These are phyloP conservation scores for Kuraishia piskuri DNA, from an alignment of 805 yeast genomes.

Conservation along the genomic window DNA sequence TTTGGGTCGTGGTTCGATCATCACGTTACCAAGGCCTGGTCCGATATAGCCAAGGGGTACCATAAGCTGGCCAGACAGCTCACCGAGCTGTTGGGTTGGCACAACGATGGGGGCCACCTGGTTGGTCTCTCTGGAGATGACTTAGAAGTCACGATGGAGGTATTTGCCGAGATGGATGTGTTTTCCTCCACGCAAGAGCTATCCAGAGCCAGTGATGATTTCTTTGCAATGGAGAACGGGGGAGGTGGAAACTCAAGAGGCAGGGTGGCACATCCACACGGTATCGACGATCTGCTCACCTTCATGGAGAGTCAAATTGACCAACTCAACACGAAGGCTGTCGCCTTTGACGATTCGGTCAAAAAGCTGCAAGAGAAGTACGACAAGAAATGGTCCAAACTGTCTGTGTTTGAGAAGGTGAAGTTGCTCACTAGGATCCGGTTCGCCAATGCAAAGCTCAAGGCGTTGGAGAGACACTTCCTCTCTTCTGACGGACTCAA, in stretches of 20 bases:
- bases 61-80: background rate
- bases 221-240: background rate
- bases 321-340: constrained; percentile 6
- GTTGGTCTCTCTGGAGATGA: constrained; percentile 13
- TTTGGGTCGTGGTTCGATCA: background rate
- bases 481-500: constrained; percentile 38
- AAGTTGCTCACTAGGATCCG: constrained; percentile 16
- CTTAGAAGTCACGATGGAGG: background rate
- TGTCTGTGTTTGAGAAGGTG: constrained; percentile 17
- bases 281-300: background rate
- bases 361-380: constrained; percentile 12
- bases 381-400: constrained; percentile 11
- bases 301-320: constrained; percentile 4
- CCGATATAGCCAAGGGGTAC: background rate
- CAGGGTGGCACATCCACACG: background rate
- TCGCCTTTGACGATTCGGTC: constrained; percentile 5
- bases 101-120: constrained; percentile 11
- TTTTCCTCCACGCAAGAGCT: background rate
- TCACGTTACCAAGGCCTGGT: background rate
- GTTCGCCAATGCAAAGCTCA: constrained; percentile 29
- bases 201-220: background rate
- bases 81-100: constrained; percentile 8
- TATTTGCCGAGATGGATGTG: background rate
- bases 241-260: background rate
- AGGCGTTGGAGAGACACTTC: constrained; percentile 35